Evolutionary conservation across 352 stramenopile species (phyloP).

Genomic region (Phytophthora pseudosyringae): DNA sequence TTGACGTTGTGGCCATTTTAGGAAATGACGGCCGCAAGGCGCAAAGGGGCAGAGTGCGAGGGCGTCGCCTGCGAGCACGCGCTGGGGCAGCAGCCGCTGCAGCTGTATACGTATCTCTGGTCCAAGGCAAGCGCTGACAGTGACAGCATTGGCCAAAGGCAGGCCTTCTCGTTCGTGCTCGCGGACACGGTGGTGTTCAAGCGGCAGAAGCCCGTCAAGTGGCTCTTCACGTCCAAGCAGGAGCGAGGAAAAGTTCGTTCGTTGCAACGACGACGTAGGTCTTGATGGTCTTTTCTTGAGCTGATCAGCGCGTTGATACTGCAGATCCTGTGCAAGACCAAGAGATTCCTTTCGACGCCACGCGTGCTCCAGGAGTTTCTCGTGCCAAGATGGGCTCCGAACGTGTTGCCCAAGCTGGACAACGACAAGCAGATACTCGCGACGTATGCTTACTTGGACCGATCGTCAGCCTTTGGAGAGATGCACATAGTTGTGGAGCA

Average conservation of each 20-base stretch:
- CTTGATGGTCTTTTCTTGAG: not conserved
- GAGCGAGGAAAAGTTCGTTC: slow-evolving; percentile 68
- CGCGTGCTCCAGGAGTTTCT: slow-evolving; percentile 64
- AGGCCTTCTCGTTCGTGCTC: slow-evolving; percentile 55
- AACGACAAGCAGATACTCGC: slow-evolving; percentile 57
- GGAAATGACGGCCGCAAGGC: slow-evolving; percentile 24
- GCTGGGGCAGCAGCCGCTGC: slow-evolving; percentile 65
- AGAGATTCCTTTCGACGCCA: slow-evolving; percentile 54
- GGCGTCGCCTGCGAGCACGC: slow-evolving; percentile 72
- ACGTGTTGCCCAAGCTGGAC: slow-evolving; percentile 14
- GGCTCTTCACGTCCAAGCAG: slow-evolving; percentile 80
- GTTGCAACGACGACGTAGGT: not conserved
- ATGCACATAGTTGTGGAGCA: slow-evolving; percentile 64
- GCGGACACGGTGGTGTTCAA: slow-evolving; percentile 80
- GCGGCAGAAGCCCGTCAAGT: slow-evolving; percentile 67
- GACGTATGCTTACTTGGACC: slow-evolving; percentile 60
- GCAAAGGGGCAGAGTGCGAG: slow-evolving; percentile 59
- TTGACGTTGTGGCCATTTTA: slow-evolving; percentile 29
- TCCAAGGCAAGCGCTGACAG: slow-evolving; percentile 34
- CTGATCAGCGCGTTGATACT: not conserved
- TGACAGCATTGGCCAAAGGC: slow-evolving; percentile 11
- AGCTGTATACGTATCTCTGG: slow-evolving; percentile 71
- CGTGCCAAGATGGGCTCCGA: slow-evolving; percentile 29
- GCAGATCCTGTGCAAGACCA: slow-evolving; percentile 72
- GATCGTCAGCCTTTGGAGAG: slow-evolving; percentile 43